Evolutionary conservation across 2,329 filamentous ascomycete genomes (phyloP).

Genomic region (Hypoxylon sp.): DNA sequence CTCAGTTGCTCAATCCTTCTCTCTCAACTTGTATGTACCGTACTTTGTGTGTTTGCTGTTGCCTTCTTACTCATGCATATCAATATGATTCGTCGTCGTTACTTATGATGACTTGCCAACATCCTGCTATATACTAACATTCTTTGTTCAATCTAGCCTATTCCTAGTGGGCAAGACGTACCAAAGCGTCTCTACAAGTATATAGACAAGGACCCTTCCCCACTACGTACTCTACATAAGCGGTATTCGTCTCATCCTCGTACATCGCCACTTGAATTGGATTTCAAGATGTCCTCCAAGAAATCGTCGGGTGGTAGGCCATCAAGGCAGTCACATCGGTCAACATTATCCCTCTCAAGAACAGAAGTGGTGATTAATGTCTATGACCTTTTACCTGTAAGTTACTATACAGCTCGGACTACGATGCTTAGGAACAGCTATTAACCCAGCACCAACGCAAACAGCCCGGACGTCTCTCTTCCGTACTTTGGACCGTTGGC

Average conservation of each 20-base stretch:
- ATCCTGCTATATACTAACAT: constrained; percentile 21
- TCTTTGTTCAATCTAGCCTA: constrained; percentile 9
- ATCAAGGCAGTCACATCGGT: constrained; percentile 66
- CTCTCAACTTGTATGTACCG: constrained; percentile 2
- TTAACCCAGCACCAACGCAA: constrained; percentile 22
- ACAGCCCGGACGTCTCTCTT: constrained; percentile 81
- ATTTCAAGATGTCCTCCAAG: constrained; percentile 61
- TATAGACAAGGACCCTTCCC: constrained; percentile 17
- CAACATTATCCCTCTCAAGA: constrained; percentile 77
- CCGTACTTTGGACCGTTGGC: constrained; percentile 82
- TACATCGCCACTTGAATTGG: constrained; percentile 40
- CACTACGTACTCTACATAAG: constrained; percentile 11
- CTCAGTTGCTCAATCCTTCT: constrained; percentile 23
- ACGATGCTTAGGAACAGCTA: constrained; percentile 7
- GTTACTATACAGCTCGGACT: constrained; percentile 41
- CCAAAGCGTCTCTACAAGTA: constrained; percentile 8
- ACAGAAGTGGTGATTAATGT: constrained; percentile 83
- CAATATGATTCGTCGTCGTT: constrained; percentile 10
- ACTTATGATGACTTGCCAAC: constrained; percentile 30
- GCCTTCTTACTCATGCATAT: constrained; percentile 8
- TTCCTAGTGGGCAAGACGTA: constrained; percentile 7
- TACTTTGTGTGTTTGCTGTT: constrained; percentile 26
- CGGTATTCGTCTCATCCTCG: background rate
- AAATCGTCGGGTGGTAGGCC: constrained; percentile 58
- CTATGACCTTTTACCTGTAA: constrained; percentile 81